Evolutionary conservation across 257 asterid genomes (phyloP).

Genomic region (Lithospermum erythrorhizon): DNA sequence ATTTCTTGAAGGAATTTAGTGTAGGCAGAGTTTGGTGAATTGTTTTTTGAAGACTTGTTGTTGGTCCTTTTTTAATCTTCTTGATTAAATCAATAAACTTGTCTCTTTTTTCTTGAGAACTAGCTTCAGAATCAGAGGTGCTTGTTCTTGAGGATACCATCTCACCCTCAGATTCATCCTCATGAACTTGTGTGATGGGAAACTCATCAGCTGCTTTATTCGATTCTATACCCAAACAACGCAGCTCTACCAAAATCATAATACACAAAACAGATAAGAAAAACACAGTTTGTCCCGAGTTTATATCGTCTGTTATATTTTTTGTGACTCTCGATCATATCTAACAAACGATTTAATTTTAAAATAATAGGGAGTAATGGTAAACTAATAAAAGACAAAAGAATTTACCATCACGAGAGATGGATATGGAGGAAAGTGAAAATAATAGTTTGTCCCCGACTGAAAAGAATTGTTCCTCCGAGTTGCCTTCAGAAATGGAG

Average conservation of each 20-base stretch:
- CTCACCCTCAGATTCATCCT: slow-evolving; percentile 28
- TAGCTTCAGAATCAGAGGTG: slow-evolving; percentile 31
- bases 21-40: slow-evolving; percentile 73
- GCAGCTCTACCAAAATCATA: slow-evolving; percentile 32
- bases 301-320: no score
- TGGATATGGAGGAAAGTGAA: not conserved
- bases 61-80: slow-evolving; percentile 65
- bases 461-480: not conserved
- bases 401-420: not conserved
- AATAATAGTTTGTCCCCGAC: not conserved
- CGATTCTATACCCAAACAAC: slow-evolving; percentile 29
- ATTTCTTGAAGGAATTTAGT: slow-evolving; percentile 14
- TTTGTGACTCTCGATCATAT: no score
- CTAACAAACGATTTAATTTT: no score
- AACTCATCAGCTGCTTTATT: slow-evolving; percentile 20
- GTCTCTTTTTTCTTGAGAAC: slow-evolving; percentile 23
- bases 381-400: no score
- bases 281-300: no score
- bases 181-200: slow-evolving; percentile 28
- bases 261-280: no score
- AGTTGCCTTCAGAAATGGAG: not conserved
- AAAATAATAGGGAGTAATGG: no score
- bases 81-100: slow-evolving; percentile 81
- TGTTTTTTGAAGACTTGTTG: slow-evolving; percentile 30
- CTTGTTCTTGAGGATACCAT: slow-evolving; percentile 24